These are phyloP conservation scores for Scleromitrula shiraiana DNA, from an alignment of 2,329 filamentous ascomycete genomes.

Conservation along the genomic window DNA sequence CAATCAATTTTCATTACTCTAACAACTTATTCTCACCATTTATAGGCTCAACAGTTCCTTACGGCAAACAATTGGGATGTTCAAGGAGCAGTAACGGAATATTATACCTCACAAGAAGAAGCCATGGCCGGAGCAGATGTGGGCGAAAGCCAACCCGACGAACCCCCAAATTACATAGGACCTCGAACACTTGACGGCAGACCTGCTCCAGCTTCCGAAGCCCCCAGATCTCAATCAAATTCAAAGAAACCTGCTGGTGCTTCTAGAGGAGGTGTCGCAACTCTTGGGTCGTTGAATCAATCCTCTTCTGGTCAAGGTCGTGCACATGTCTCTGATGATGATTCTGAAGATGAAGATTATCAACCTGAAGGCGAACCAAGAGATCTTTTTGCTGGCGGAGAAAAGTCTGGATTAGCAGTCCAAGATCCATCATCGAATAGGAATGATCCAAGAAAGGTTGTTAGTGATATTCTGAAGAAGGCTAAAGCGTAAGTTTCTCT, in stretches of 20 bases:
- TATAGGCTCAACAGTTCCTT: constrained; percentile 60
- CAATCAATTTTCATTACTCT: too few relatives aligned
- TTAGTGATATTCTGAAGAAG: constrained; percentile 57
- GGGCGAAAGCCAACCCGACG: constrained; percentile 33
- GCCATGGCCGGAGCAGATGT: constrained; percentile 35
- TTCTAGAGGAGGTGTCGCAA: constrained; percentile 46
- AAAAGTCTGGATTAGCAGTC: constrained; percentile 69
- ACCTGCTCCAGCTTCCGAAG: constrained; percentile 39
- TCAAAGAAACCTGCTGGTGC: constrained; percentile 3
- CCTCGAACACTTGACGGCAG: constrained; percentile 56
- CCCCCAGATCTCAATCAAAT: neutral
- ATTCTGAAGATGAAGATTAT: constrained; percentile 50
- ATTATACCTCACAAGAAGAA: constrained; percentile 51
- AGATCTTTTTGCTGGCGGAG: constrained; percentile 75
- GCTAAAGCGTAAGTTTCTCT: constrained; percentile 44
- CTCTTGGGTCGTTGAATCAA: constrained; percentile 41
- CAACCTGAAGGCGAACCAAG: constrained; percentile 49
- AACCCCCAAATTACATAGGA: constrained; percentile 42
- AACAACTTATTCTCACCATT: neutral
- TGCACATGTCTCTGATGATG: constrained; percentile 46
- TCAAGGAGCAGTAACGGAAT: constrained; percentile 52
- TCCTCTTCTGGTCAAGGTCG: constrained; percentile 25
- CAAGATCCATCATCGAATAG: constrained; percentile 44
- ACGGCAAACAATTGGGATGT: constrained; percentile 59
- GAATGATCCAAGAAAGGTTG: constrained; percentile 46